Evolutionary conservation across 1,139 yeast genomes (phyloP).

Genomic region (Candida dubliniensis): DNA sequence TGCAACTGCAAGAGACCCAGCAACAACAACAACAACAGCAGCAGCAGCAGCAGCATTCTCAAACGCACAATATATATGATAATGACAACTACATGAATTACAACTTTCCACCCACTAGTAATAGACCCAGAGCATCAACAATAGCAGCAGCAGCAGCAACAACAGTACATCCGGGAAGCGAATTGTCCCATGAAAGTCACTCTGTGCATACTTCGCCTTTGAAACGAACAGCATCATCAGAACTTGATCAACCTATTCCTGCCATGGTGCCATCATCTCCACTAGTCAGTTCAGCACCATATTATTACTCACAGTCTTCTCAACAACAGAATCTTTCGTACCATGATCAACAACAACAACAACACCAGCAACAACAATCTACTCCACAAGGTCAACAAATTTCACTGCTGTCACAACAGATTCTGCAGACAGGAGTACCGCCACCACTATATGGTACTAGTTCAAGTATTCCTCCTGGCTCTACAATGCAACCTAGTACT

Average conservation of each 20-base stretch:
- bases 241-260: conserved; percentile 8
- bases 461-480: conserved; percentile 1
- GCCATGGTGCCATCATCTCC: conserved; percentile 11
- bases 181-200: conserved; percentile 6
- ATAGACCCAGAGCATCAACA: conserved; percentile 1
- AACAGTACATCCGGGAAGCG: conserved; percentile 2
- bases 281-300: conserved; percentile 4
- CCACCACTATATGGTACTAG: conserved; percentile 9
- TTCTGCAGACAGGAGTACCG: conserved; percentile 10
- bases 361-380: conserved; percentile 10
- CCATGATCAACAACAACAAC: conserved; percentile 8
- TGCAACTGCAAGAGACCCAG: conserved; percentile 1
- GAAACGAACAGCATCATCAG: conserved; percentile 13
- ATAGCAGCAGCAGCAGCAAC: conserved; percentile 2
- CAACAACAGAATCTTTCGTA: background rate
- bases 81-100: conserved; percentile 5
- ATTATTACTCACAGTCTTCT: conserved; percentile 7
- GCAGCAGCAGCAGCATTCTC: background rate
- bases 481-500: conserved; percentile 8
- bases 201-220: conserved; percentile 14
- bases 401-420: conserved; percentile 9
- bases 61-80: conserved; percentile 1
- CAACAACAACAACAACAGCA: conserved; percentile 2
- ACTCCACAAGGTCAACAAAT: conserved; percentile 4
- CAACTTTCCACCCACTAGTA: conserved; percentile 6